Percentiles rank a stretch among this genome's conserved stretches.
phyloP scores from a whole-genome alignment of 2,329 filamentous ascomycete species.

The Cordyceps cateniannulata region DNA sequence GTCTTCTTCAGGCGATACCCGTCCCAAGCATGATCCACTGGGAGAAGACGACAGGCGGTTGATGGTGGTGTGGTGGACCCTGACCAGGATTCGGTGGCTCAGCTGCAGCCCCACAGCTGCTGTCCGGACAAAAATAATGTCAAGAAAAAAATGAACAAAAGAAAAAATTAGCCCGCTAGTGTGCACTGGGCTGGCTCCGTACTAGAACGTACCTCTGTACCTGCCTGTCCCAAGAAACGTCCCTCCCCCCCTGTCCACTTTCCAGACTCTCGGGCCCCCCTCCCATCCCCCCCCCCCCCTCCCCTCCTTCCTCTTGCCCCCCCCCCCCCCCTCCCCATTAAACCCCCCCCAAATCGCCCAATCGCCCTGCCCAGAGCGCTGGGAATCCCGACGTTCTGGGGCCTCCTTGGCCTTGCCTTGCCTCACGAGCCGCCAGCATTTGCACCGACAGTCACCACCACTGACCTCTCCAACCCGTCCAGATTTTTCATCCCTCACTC shows the following conservation, averaged over 20 bases:
- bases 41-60: neutral
- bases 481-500: neutral
- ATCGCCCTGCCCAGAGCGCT: slow-evolving; percentile 6
- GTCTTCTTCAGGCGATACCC: slow-evolving; percentile 9
- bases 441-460: neutral
- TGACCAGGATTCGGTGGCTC: neutral
- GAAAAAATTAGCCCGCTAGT: neutral
- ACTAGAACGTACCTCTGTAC: too few relatives aligned
- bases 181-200: neutral
- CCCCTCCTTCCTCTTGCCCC: too few relatives aligned
- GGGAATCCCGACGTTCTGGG: slow-evolving; percentile 9
- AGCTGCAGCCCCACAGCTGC: neutral
- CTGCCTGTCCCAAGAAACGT: neutral
- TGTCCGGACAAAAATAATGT: neutral
- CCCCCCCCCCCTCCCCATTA: neutral
- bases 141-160: neutral
- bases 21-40: slow-evolving; percentile 6
- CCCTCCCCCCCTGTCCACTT: slow-evolving; percentile 3
- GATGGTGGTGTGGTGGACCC: neutral
- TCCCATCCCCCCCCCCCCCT: neutral
- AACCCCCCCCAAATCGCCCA: neutral
- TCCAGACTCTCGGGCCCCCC: slow-evolving; percentile 13
- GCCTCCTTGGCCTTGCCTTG: neutral
- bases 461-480: neutral
- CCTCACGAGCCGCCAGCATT: neutral